These are phyloP conservation scores for Sclerotinia nivalis DNA, from an alignment of 2,329 filamentous ascomycete genomes.

Conservation along the genomic window DNA sequence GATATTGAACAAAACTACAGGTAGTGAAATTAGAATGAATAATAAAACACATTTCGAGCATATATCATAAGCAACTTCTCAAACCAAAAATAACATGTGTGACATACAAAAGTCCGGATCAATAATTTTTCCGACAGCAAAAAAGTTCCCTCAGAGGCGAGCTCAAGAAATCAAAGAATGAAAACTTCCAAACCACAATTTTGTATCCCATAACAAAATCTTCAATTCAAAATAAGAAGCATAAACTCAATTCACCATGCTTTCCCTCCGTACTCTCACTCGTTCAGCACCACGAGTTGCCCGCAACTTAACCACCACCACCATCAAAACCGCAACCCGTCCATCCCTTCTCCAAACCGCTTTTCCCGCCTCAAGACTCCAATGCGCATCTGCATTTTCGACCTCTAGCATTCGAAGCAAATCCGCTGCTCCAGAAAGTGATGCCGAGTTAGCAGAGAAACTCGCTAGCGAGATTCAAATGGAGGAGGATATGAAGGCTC, in stretches of 20 bases:
- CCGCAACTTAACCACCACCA: conserved; percentile 56
- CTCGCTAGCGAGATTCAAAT: conserved; percentile 80
- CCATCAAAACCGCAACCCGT: conserved; percentile 47
- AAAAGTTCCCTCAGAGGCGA: conserved; percentile 24
- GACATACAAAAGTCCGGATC: conserved; percentile 6
- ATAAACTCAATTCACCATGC: conserved; percentile 51
- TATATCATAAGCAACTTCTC: background rate
- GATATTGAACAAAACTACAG: background rate
- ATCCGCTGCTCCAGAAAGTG: conserved; percentile 50
- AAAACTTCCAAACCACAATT: conserved; percentile 19
- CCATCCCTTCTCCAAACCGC: conserved; percentile 37
- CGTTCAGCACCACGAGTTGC: conserved; percentile 67
- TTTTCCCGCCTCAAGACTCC: conserved; percentile 36
- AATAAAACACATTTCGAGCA: conserved; percentile 4
- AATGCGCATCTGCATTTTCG: conserved; percentile 39
- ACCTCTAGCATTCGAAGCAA: conserved; percentile 48
- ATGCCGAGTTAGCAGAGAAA: conserved; percentile 83
- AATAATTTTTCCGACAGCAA: conserved; percentile 27
- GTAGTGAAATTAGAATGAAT: background rate
- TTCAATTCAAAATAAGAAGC: conserved; percentile 20
- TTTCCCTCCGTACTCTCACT: conserved; percentile 65
- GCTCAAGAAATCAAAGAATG: background rate
- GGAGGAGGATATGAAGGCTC: conserved; percentile 75
- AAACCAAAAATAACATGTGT: background rate
- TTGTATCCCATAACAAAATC: conserved; percentile 23